phyloP scores from a whole-genome alignment of 2,329 filamentous ascomycete genomes.

The Akanthomyces dipterigenus region DNA sequence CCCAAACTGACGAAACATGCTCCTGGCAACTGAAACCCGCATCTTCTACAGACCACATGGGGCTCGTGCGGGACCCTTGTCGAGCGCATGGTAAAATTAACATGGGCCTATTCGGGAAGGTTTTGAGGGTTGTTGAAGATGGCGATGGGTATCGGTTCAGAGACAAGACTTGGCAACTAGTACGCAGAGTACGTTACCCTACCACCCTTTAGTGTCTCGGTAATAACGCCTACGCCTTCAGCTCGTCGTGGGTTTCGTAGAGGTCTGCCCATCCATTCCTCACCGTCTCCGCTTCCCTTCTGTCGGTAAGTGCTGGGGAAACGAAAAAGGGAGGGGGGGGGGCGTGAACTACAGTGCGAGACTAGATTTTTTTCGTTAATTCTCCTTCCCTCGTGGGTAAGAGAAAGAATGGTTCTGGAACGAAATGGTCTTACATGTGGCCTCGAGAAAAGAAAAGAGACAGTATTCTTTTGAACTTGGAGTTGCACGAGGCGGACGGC shows the following conservation, averaged over 20 bases:
- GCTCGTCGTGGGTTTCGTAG: not conserved
- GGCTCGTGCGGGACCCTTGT: too few relatives aligned
- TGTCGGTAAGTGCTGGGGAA: not conserved
- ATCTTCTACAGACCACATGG: not conserved
- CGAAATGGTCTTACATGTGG: not conserved
- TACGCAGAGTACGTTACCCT: not conserved
- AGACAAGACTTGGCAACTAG: not conserved
- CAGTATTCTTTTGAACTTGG: not conserved
- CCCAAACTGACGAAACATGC: conserved; percentile 1
- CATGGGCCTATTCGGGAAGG: too few relatives aligned
- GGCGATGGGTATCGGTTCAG: not conserved
- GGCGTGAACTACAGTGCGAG: too few relatives aligned
- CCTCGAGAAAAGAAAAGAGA: not conserved
- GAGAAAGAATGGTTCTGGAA: not conserved
- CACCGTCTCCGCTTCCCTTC: not conserved
- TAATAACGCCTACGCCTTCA: not conserved
- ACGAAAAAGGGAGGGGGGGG: not conserved
- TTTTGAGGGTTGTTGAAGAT: not conserved
- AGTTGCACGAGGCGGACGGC: too few relatives aligned
- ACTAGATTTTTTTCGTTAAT: not conserved
- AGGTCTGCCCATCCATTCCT: not conserved
- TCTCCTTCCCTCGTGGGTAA: not conserved
- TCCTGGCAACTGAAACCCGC: not conserved
- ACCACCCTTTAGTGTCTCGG: not conserved
- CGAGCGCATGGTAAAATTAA: too few relatives aligned